These are phyloP conservation scores for Apiotrichum gracile DNA, from an alignment of 1,284 basidiomycete species.

Conservation along the genomic window DNA sequence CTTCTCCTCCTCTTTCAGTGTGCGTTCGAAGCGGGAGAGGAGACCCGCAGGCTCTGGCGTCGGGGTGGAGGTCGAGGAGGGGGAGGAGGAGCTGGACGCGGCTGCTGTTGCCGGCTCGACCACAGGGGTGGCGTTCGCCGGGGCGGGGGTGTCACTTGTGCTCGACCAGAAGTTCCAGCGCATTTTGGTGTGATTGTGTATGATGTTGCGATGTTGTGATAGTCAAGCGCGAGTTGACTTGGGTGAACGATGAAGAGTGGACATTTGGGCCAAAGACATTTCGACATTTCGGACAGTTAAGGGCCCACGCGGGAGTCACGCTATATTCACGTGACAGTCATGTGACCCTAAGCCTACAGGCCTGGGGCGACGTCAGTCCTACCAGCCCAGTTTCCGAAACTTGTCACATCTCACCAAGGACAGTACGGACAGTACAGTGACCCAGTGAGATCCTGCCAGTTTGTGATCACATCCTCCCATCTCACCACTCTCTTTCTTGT, in stretches of 20 bases:
- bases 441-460: background rate
- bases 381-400: background rate
- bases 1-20: conserved; percentile 39
- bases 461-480: background rate
- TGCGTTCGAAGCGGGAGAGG: conserved; percentile 28
- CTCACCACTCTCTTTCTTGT: background rate
- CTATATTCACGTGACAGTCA: background rate
- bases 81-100: background rate
- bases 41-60: conserved; percentile 11
- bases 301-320: background rate
- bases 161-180: conserved; percentile 3
- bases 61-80: background rate
- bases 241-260: background rate
- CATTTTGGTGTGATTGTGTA: background rate
- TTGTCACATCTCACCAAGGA: background rate
- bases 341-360: background rate
- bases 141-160: background rate
- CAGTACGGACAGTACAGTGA: too few relatives aligned
- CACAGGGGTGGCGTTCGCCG: background rate
- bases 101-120: background rate
- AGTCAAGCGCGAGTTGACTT: background rate
- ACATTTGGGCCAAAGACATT: background rate
- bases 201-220: background rate
- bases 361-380: background rate
- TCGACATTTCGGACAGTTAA: background rate